Evolutionary conservation across 2,329 filamentous ascomycete genomes (phyloP).

Genomic region (Fusarium cyanostomum): DNA sequence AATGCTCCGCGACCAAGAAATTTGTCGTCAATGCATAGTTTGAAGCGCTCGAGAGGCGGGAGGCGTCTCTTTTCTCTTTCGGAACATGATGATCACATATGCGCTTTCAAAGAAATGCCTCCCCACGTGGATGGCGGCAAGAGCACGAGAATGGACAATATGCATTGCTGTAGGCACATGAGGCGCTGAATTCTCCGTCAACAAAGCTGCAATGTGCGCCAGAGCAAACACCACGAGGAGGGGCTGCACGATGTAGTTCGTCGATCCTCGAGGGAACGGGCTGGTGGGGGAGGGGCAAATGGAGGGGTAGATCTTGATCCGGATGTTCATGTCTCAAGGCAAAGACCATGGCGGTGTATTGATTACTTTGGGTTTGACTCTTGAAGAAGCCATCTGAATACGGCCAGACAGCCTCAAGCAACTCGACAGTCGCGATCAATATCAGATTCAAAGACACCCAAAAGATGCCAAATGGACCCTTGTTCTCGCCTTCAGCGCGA

Average conservation of each 20-base stretch:
- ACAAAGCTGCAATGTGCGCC: slow-evolving; percentile 39
- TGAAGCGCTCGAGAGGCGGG: slow-evolving; percentile 15
- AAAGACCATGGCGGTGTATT: slow-evolving; percentile 24
- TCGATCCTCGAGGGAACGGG: slow-evolving; percentile 30
- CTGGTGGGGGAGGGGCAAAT: slow-evolving; percentile 42
- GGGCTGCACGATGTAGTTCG: slow-evolving; percentile 45
- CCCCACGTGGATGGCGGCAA: slow-evolving; percentile 40
- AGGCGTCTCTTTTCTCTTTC: slow-evolving; percentile 39
- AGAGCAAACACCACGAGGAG: slow-evolving; percentile 45
- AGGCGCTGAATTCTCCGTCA: slow-evolving; percentile 12
- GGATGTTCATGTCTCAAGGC: slow-evolving; percentile 15
- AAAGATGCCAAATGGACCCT: neutral
- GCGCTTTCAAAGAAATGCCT: slow-evolving; percentile 21
- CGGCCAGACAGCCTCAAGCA: neutral
- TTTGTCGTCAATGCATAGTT: neutral
- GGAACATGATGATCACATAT: slow-evolving; percentile 4
- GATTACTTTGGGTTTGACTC: neutral
- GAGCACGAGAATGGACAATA: slow-evolving; percentile 28
- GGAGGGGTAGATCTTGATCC: slow-evolving; percentile 41
- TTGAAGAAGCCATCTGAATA: neutral
- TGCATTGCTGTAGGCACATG: slow-evolving; percentile 25
- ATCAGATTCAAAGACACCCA: neutral
- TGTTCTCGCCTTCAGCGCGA: neutral
- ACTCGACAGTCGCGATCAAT: neutral
- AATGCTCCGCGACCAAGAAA: neutral